Conservation (phyloP, 495 filamentous ascomycete species). For the Neurospora sp. region DNA sequence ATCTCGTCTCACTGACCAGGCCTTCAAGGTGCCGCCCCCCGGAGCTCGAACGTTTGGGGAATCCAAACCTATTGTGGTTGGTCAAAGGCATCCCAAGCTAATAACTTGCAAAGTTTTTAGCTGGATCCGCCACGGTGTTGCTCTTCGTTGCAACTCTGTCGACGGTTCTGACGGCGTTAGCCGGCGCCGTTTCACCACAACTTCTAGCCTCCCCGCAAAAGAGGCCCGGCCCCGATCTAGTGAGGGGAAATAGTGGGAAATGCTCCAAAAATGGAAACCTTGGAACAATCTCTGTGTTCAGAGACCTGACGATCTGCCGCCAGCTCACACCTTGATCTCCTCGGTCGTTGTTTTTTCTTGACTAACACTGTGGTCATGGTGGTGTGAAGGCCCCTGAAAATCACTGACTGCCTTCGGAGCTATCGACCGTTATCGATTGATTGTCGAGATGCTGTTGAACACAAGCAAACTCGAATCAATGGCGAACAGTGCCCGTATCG, state of each 20-base stretch:
- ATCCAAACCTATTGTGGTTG: background rate
- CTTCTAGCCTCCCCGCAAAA: background rate
- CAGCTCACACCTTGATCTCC: background rate
- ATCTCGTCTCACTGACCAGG: background rate
- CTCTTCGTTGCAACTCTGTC: background rate
- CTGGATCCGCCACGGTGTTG: background rate
- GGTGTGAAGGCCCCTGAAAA: background rate
- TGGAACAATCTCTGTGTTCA: background rate
- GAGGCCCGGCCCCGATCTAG: background rate
- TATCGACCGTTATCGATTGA: background rate
- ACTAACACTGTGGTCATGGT: background rate
- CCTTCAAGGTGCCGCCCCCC: background rate
- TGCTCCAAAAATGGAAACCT: background rate
- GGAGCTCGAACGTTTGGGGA: background rate
- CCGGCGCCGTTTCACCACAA: background rate
- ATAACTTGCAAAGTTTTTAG: background rate
- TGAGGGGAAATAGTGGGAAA: background rate
- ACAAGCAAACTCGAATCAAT: background rate
- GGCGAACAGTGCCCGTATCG: background rate
- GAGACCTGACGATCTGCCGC: background rate
- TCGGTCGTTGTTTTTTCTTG: background rate
- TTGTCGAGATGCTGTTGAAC: background rate
- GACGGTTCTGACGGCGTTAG: background rate
- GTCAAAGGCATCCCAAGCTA: background rate
- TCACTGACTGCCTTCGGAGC: background rate